A percentile compares a stretch with the other conserved stretches of the same genome.
phyloP scores from a whole-genome alignment of 2,329 filamentous ascomycete genomes.

The Whalleya microplaca region DNA sequence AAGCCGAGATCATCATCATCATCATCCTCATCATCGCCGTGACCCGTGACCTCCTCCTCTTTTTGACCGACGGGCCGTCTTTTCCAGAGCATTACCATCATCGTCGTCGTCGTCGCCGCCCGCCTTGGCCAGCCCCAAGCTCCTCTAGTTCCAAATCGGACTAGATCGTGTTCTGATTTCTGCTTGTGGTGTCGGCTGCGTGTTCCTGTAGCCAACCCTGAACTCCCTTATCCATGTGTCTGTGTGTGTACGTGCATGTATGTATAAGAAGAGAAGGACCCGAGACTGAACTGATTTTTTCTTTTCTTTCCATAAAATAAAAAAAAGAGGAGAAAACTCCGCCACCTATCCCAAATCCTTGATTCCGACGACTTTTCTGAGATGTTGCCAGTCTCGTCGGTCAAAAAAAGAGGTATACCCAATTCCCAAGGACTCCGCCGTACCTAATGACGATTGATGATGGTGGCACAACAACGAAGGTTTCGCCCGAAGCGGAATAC shows the following conservation, averaged over 20 bases:
- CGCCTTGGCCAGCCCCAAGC: no score
- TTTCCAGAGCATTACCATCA: no score
- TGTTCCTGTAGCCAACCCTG: neutral
- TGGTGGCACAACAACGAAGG: conserved; percentile 19
- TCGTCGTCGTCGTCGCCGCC: no score
- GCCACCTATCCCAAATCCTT: neutral
- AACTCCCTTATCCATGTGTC: neutral
- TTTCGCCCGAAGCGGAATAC: neutral
- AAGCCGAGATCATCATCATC: neutral
- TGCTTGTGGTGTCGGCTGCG: neutral
- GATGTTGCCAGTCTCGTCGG: conserved; percentile 2
- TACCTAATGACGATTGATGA: conserved; percentile 19
- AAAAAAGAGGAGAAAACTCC: neutral
- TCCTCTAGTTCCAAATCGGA: neutral
- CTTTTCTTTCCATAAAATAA: neutral
- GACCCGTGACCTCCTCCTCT: neutral
- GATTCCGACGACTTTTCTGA: neutral
- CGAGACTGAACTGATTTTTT: neutral
- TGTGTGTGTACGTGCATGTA: neutral
- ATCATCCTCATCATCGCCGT: neutral
- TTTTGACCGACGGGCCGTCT: no score
- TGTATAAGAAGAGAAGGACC: neutral
- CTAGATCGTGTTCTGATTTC: neutral
- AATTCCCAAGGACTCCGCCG: conserved; percentile 11
- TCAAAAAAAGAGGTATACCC: neutral